A percentile compares a stretch with the other conserved stretches of the same genome.
Conservation (phyloP, 75 land plant genomes). For the Isoetes taiwanensis region DNA sequence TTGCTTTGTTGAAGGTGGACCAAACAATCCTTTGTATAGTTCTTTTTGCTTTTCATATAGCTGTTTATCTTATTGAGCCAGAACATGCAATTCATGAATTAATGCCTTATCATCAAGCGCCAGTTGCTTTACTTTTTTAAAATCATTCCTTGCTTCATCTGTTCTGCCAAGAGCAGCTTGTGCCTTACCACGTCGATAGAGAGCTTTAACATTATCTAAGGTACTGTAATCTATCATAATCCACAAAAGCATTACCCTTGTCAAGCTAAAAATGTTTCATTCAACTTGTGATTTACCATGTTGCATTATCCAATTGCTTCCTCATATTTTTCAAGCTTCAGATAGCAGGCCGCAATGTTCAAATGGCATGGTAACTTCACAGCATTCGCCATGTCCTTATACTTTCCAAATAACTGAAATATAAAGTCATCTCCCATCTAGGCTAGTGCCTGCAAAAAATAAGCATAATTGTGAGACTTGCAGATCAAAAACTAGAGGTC, state of each 20-base stretch:
- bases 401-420: constrained; percentile 98
- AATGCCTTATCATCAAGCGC: constrained; percentile 79
- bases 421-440: constrained; percentile 99
- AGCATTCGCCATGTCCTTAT: constrained; percentile 91
- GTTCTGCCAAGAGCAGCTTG: constrained; percentile 79
- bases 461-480: too few species aligned
- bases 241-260: background rate
- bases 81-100: constrained; percentile 40
- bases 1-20: constrained; percentile 43
- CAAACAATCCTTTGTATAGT: constrained; percentile 90
- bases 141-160: constrained; percentile 79
- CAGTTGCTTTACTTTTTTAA: constrained; percentile 52
- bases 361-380: constrained; percentile 96
- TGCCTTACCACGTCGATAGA: constrained; percentile 87
- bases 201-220: constrained; percentile 82
- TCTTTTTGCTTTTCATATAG: constrained; percentile 85
- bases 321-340: constrained; percentile 63
- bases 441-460: constrained; percentile 67
- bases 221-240: too few species aligned
- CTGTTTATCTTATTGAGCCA: constrained; percentile 74
- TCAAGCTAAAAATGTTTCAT: background rate
- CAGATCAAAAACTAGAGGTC: too few species aligned
- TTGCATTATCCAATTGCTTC: constrained; percentile 92
- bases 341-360: constrained; percentile 87
- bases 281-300: constrained; percentile 36